Conservation (phyloP, 1,139 yeast species). For the Yamadazyma atlantica region DNA sequence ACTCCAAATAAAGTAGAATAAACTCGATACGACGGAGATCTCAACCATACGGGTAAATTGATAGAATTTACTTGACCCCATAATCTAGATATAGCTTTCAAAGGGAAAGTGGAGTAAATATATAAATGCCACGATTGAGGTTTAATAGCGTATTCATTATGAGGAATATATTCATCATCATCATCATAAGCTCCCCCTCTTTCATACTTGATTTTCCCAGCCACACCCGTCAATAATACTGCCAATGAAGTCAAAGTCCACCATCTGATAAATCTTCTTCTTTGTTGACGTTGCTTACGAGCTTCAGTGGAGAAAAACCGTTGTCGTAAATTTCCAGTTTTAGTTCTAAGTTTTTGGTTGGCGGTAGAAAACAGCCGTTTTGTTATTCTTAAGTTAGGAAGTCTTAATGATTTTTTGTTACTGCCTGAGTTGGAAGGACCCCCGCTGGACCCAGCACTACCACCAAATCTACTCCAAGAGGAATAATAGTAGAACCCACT, state of each 20-base stretch:
- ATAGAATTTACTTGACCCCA: conserved; percentile 94
- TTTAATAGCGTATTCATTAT: conserved; percentile 47
- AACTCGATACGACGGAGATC: conserved; percentile 77
- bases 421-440: conserved; percentile 9
- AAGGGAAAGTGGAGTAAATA: conserved; percentile 86
- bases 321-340: conserved; percentile 38
- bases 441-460: conserved; percentile 3
- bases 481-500: conserved; percentile 59
- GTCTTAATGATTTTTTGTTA: conserved; percentile 18
- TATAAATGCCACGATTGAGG: conserved; percentile 86
- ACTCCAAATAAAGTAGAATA: conserved; percentile 86
- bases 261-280: conserved; percentile 60
- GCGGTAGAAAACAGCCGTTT: conserved; percentile 40
- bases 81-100: conserved; percentile 84
- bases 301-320: conserved; percentile 48
- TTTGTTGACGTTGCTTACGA: conserved; percentile 41
- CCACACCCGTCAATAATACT: conserved; percentile 63
- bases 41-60: conserved; percentile 82
- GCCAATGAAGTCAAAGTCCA: conserved; percentile 69
- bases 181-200: conserved; percentile 20
- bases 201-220: conserved; percentile 51
- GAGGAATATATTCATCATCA: conserved; percentile 31
- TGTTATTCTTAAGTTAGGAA: conserved; percentile 28
- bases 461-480: conserved; percentile 31
- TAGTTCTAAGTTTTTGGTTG: conserved; percentile 34